Evolutionary conservation across 2,329 filamentous ascomycete genomes (phyloP).

Genomic region (Phyllosticta citrichinensis): DNA sequence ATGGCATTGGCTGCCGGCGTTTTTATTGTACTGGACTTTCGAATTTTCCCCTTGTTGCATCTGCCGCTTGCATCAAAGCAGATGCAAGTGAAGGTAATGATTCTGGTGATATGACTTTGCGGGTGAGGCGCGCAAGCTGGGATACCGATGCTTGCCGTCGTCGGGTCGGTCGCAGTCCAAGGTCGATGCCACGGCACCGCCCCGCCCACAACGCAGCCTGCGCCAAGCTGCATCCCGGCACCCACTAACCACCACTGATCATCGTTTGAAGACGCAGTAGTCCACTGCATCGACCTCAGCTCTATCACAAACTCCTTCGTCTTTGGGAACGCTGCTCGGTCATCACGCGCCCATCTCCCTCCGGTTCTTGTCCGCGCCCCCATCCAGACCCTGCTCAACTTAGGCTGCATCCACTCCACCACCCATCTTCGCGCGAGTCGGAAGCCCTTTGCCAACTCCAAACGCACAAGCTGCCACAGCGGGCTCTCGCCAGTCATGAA

Average conservation of each 20-base stretch:
- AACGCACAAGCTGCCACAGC: background rate
- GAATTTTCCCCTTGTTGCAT: background rate
- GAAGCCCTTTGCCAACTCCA: background rate
- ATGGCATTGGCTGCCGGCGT: background rate
- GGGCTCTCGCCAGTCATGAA: constrained; percentile 39
- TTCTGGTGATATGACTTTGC: background rate
- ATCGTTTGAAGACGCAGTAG: no score
- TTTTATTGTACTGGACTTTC: background rate
- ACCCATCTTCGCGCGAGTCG: background rate
- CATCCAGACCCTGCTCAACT: no score
- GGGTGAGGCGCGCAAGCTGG: constrained; percentile 4
- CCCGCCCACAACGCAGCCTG: background rate
- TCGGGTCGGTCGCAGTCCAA: no score
- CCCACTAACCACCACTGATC: no score
- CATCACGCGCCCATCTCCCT: no score
- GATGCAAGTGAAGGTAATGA: background rate
- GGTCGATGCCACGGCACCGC: background rate
- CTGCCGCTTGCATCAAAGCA: background rate
- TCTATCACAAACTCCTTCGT: no score
- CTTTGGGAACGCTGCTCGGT: no score
- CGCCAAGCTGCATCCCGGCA: background rate
- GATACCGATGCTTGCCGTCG: background rate
- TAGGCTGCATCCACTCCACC: background rate
- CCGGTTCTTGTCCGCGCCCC: no score
- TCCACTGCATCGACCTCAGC: no score